Evolutionary conservation across 305 asterid species (phyloP).

Genomic region (Stenogyne calaminthoides): DNA sequence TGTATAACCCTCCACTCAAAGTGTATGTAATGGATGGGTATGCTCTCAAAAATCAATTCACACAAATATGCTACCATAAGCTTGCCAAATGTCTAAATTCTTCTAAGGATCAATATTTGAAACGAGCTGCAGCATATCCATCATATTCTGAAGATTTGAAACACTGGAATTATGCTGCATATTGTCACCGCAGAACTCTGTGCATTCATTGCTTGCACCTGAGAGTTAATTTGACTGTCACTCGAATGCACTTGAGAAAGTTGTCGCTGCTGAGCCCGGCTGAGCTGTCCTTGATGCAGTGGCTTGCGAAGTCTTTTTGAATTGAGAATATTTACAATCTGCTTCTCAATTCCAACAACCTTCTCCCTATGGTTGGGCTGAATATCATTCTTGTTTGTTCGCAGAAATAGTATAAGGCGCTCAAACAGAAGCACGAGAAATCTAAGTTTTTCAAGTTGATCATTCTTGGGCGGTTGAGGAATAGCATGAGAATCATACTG

Average conservation of each 20-base stretch:
- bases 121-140: constrained; percentile 63
- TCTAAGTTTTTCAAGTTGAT: constrained; percentile 78
- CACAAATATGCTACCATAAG: too few relatives aligned
- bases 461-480: constrained; percentile 83
- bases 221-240: constrained; percentile 80
- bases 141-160: constrained; percentile 66
- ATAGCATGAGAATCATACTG: constrained; percentile 86
- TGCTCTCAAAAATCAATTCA: too few relatives aligned
- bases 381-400: constrained; percentile 63
- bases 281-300: constrained; percentile 76
- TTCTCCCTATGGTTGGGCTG: constrained; percentile 70
- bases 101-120: constrained; percentile 61
- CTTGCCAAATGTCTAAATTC: too few relatives aligned
- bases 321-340: constrained; percentile 67
- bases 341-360: constrained; percentile 64
- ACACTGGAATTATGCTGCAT: constrained; percentile 63
- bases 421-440: constrained; percentile 75
- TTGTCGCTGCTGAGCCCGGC: constrained; percentile 75
- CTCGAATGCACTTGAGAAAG: constrained; percentile 59
- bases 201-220: constrained; percentile 67
- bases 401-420: constrained; percentile 62
- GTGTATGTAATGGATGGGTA: too few relatives aligned
- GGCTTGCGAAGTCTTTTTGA: constrained; percentile 81
- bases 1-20: too few relatives aligned
- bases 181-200: constrained; percentile 62